Conservation (phyloP, 805 yeast genomes). For the Cyberlindnera subsufficiens region DNA sequence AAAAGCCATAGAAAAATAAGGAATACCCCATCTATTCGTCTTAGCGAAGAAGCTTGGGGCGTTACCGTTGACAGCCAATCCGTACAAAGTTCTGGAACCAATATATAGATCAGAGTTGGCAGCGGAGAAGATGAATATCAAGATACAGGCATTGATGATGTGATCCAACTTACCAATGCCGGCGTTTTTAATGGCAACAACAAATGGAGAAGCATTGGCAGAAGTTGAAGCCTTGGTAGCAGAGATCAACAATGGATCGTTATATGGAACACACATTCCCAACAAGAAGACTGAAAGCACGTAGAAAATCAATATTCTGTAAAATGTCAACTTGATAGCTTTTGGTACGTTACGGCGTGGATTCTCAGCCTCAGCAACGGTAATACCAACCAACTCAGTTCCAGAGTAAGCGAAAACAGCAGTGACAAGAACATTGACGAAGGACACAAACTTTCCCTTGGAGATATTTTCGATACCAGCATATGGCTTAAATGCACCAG, state of each 20-base stretch:
- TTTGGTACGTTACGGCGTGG: constrained; percentile 66
- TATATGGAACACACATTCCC: constrained; percentile 63
- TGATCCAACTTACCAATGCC: constrained; percentile 62
- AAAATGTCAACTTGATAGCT: constrained; percentile 64
- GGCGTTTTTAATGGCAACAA: constrained; percentile 70
- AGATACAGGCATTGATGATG: constrained; percentile 70
- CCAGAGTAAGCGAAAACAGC: constrained; percentile 71
- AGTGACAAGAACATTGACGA: constrained; percentile 53
- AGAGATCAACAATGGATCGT: constrained; percentile 40
- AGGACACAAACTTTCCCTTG: constrained; percentile 53
- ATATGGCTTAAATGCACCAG: constrained; percentile 55
- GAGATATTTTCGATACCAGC: constrained; percentile 31
- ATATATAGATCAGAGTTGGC: constrained; percentile 75
- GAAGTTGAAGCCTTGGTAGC: constrained; percentile 43
- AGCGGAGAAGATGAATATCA: constrained; percentile 75
- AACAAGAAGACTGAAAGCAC: constrained; percentile 53
- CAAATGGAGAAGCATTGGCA: constrained; percentile 80
- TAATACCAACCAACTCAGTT: constrained; percentile 62
- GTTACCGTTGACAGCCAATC: constrained; percentile 64
- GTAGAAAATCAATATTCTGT: constrained; percentile 63
- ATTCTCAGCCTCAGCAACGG: constrained; percentile 68
- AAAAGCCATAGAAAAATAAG: constrained; percentile 48
- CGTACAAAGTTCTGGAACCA: constrained; percentile 70
- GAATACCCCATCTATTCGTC: constrained; percentile 61
- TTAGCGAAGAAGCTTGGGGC: constrained; percentile 55